Conservation (phyloP, 169 alveolate species). For the Eimeria sp. region DNA sequence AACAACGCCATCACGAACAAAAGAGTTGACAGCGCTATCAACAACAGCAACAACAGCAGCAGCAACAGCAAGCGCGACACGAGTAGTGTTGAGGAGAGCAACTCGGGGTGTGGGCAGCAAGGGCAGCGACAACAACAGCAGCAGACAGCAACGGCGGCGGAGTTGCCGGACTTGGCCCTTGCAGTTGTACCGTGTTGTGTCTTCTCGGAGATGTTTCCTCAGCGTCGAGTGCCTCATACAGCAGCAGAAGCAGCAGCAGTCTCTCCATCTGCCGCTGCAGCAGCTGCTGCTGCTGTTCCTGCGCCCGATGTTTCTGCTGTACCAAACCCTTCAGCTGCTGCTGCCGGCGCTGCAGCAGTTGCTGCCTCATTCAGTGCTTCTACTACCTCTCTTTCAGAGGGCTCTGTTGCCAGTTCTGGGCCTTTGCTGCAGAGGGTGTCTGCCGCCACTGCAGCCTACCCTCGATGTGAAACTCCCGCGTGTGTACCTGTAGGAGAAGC, state of each 20-base stretch:
- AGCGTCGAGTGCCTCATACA: slow-evolving; percentile 24
- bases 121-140: neutral
- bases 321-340: slow-evolving; percentile 2
- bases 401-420: neutral
- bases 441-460: neutral
- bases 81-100: neutral
- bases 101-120: neutral
- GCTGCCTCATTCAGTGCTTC: neutral
- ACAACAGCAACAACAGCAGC: slow-evolving; percentile 1
- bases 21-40: neutral
- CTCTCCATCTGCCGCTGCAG: slow-evolving; percentile 54
- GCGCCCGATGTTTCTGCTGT: neutral
- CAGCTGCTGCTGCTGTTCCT: slow-evolving; percentile 50
- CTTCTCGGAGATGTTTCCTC: slow-evolving; percentile 49
- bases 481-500: neutral
- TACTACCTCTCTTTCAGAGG: neutral
- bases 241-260: slow-evolving; percentile 65
- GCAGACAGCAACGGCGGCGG: slow-evolving; percentile 21
- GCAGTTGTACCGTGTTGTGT: slow-evolving; percentile 71
- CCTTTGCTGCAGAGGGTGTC: neutral
- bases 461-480: neutral
- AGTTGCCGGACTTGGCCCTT: neutral
- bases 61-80: neutral
- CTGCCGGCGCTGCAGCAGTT: neutral
- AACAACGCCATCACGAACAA: neutral